Conservation (phyloP, 2,329 filamentous ascomycete genomes). For the Diaporthe citriasiana region DNA sequence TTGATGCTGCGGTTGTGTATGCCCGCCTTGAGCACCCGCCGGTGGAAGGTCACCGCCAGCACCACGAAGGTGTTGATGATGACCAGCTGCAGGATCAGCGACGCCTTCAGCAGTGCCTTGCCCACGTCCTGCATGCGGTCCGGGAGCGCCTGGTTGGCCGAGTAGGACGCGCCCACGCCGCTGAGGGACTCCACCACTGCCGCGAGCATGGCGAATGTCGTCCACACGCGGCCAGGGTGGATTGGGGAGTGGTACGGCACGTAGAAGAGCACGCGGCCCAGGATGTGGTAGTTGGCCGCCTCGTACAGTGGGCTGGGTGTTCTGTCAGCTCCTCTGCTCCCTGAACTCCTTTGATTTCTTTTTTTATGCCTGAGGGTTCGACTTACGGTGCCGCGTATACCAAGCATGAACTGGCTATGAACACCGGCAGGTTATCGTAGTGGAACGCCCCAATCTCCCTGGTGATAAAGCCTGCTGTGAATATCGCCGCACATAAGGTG, state of each 20-base stretch:
- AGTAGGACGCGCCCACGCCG: slow-evolving; percentile 57
- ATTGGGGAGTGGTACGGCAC: slow-evolving; percentile 71
- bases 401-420: slow-evolving; percentile 56
- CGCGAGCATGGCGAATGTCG: slow-evolving; percentile 62
- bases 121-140: slow-evolving; percentile 52
- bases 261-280: slow-evolving; percentile 73
- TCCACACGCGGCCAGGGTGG: slow-evolving; percentile 60
- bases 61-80: slow-evolving; percentile 61
- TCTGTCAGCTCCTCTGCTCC: slow-evolving; percentile 25
- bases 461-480: slow-evolving; percentile 65
- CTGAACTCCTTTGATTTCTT: no score
- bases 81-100: slow-evolving; percentile 61
- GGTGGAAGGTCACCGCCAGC: slow-evolving; percentile 62
- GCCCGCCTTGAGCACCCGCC: slow-evolving; percentile 48
- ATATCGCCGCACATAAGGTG: slow-evolving; percentile 61
- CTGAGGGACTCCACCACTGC: slow-evolving; percentile 62
- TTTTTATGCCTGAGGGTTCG: background rate
- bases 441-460: slow-evolving; percentile 63
- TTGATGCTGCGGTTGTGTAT: slow-evolving; percentile 43
- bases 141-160: slow-evolving; percentile 54
- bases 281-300: slow-evolving; percentile 74
- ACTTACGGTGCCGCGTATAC: slow-evolving; percentile 54
- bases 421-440: slow-evolving; percentile 57
- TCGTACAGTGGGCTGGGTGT: slow-evolving; percentile 69
- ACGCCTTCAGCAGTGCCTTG: slow-evolving; percentile 55